phyloP scores from a whole-genome alignment of 257 asterid species.

The Echium plantagineum region DNA sequence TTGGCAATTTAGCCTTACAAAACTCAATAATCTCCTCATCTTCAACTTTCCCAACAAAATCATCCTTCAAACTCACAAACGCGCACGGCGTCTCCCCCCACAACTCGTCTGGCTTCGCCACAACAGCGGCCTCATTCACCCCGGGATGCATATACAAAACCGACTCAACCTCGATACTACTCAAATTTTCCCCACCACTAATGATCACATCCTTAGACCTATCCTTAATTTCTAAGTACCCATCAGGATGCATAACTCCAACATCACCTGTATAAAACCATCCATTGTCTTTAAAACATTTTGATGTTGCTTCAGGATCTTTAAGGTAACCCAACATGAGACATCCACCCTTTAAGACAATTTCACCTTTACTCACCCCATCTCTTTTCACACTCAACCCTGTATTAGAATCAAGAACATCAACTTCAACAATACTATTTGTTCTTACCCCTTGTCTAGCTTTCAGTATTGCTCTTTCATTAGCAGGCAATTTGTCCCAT shows the following conservation, averaged over 20 bases:
- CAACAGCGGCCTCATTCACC: slow-evolving; percentile 79
- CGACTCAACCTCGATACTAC: slow-evolving; percentile 77
- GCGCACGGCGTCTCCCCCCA: slow-evolving; percentile 96
- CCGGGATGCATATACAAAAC: slow-evolving; percentile 45
- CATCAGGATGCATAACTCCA: slow-evolving; percentile 66
- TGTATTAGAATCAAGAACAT: slow-evolving; percentile 27
- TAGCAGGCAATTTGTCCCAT: slow-evolving; percentile 48
- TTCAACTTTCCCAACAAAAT: slow-evolving; percentile 15
- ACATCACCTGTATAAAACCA: slow-evolving; percentile 79
- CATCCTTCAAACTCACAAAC: slow-evolving; percentile 41
- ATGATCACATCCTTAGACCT: slow-evolving; percentile 62
- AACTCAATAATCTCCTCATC: slow-evolving; percentile 40
- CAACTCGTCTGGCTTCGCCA: slow-evolving; percentile 57
- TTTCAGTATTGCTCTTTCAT: slow-evolving; percentile 37
- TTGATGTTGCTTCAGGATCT: slow-evolving; percentile 37
- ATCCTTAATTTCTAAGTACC: slow-evolving; percentile 64
- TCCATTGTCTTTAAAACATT: slow-evolving; percentile 34
- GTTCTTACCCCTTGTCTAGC: slow-evolving; percentile 64
- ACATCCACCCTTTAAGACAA: slow-evolving; percentile 46
- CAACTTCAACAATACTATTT: slow-evolving; percentile 22
- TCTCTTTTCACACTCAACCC: slow-evolving; percentile 43
- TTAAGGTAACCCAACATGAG: slow-evolving; percentile 69
- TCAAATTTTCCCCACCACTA: slow-evolving; percentile 67
- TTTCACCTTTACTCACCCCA: slow-evolving; percentile 48
- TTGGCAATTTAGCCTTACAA: slow-evolving; percentile 49